Conservation (phyloP, 2,329 filamentous ascomycete species). For the Tolypocladium inflatum region DNA sequence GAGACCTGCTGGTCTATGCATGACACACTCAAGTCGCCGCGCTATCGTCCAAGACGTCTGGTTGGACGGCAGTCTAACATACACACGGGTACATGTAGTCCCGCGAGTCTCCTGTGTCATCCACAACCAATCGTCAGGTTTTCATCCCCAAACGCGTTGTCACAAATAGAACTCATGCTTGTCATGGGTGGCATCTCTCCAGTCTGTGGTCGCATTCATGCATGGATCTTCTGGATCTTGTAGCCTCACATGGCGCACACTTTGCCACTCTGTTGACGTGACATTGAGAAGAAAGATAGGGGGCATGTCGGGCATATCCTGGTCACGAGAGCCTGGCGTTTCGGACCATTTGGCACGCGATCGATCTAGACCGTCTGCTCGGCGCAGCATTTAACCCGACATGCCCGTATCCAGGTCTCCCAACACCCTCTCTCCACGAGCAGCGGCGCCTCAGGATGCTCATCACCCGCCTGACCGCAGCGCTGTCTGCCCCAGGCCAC, state of each 20-base stretch:
- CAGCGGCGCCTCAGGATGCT: neutral
- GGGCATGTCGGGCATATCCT: neutral
- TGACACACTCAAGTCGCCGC: neutral
- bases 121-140: neutral
- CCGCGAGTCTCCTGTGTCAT: neutral
- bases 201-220: neutral
- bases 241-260: neutral
- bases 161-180: neutral
- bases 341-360: neutral
- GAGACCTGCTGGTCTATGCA: neutral
- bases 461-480: neutral
- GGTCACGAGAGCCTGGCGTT: neutral
- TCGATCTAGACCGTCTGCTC: neutral
- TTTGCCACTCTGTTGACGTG: neutral
- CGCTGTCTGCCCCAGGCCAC: neutral
- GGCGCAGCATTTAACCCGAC: neutral
- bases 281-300: neutral
- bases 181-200: neutral
- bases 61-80: neutral
- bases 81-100: neutral
- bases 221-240: neutral
- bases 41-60: neutral
- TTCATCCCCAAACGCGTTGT: neutral
- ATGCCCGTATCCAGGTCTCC: neutral
- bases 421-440: neutral